Percentiles rank a stretch among this genome's conserved stretches.
These are phyloP conservation scores for Pichia eremophila DNA, from an alignment of 805 yeast genomes.

Conservation along the genomic window DNA sequence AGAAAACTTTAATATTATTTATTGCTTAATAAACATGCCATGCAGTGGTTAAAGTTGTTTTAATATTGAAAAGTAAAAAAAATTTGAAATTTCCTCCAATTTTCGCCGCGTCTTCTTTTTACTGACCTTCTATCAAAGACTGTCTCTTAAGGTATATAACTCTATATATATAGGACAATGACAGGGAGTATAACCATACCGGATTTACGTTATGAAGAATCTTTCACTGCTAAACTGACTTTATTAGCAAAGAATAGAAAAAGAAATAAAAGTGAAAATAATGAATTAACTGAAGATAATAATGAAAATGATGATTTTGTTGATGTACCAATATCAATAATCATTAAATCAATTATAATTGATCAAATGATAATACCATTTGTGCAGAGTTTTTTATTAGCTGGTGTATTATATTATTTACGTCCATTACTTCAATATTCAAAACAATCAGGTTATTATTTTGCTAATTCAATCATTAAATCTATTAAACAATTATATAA, in stretches of 20 bases:
- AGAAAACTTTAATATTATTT: too few species aligned
- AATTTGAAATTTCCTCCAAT: too few species aligned
- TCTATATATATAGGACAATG: too few species aligned
- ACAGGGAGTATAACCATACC: slow-evolving; percentile 30
- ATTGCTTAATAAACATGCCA: too few species aligned
- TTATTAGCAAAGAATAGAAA: neutral
- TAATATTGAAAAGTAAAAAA: too few species aligned
- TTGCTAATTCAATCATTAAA: neutral
- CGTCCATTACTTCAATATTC: slow-evolving; percentile 24
- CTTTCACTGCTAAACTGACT: slow-evolving; percentile 37
- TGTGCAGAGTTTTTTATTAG: slow-evolving; percentile 43
- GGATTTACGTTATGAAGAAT: slow-evolving; percentile 58
- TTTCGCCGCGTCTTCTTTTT: too few species aligned
- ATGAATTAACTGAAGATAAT: too few species aligned
- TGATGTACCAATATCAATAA: slow-evolving; percentile 29
- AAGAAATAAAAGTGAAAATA: too few species aligned
- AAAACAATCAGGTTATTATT: neutral
- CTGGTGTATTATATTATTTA: slow-evolving; percentile 27
- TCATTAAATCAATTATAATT: slow-evolving; percentile 38
- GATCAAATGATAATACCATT: slow-evolving; percentile 51
- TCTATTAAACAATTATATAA: neutral
- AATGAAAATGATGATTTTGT: neutral
- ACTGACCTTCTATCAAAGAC: too few species aligned
- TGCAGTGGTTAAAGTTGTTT: too few species aligned
- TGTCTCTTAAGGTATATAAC: too few species aligned